phyloP scores from a whole-genome alignment of 371 early-diverging fungal species.

The Sporodiniella umbellata region DNA sequence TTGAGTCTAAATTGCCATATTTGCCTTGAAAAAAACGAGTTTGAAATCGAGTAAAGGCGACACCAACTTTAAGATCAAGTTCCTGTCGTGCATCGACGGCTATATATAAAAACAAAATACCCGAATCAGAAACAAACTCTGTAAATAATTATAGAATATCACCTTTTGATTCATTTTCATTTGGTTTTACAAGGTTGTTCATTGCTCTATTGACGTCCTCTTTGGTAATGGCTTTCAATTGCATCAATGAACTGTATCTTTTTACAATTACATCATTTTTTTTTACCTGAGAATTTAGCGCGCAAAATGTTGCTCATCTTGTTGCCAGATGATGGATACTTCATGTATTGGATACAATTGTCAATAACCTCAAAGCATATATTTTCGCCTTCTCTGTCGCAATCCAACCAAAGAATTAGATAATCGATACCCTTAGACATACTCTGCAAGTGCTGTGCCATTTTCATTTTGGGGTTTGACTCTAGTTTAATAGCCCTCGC shows the following conservation, averaged over 20 bases:
- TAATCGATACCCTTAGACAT: conserved; percentile 46
- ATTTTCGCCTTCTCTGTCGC: conserved; percentile 78
- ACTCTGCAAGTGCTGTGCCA: conserved; percentile 41
- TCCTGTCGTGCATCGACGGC: conserved; percentile 75
- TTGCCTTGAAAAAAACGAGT: conserved; percentile 52
- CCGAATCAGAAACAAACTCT: too few species aligned
- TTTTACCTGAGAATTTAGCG: conserved; percentile 56
- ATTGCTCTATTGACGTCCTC: conserved; percentile 57
- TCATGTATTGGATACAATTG: conserved; percentile 32
- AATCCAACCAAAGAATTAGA: conserved; percentile 72
- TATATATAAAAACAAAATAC: conserved; percentile 9
- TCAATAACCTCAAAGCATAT: conserved; percentile 66
- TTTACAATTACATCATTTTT: background rate
- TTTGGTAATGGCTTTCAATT: conserved; percentile 41
- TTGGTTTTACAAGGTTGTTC: conserved; percentile 49
- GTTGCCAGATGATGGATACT: conserved; percentile 12
- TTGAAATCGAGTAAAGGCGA: conserved; percentile 61
- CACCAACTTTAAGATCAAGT: conserved; percentile 69
- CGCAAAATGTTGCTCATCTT: conserved; percentile 40
- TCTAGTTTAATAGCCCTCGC: conserved; percentile 43
- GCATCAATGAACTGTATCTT: background rate
- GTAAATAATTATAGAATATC: too few species aligned
- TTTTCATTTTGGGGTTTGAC: conserved; percentile 46
- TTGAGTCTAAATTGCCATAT: conserved; percentile 50
- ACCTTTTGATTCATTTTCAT: conserved; percentile 56